Conservation (phyloP, 768 basidiomycete genomes). For the Aureoboletus auriporus region DNA sequence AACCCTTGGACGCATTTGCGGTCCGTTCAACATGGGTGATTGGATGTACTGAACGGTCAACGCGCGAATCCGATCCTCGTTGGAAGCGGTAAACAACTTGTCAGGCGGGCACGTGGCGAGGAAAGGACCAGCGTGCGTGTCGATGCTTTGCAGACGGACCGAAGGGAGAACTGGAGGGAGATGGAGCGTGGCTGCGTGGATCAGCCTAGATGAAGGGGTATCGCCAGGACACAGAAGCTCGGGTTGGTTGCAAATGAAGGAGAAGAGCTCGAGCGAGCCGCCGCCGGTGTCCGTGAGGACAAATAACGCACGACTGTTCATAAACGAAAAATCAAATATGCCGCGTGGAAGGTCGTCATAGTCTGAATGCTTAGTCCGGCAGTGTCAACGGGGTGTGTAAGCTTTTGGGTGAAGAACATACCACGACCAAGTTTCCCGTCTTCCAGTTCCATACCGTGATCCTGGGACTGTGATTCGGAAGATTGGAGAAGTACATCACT, state of each 20-base stretch:
- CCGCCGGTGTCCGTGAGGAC: conserved; percentile 30
- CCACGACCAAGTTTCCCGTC: conserved; percentile 38
- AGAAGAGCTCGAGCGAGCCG: conserved; percentile 43
- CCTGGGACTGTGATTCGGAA: conserved; percentile 12
- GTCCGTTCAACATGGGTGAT: neutral
- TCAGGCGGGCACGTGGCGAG: conserved; percentile 20
- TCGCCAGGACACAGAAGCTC: neutral
- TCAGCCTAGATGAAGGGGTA: conserved; percentile 1
- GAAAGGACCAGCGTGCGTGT: conserved; percentile 34
- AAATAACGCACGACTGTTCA: conserved; percentile 41
- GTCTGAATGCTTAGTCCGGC: conserved; percentile 18
- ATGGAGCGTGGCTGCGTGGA: conserved; percentile 16
- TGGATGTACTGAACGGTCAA: conserved; percentile 22
- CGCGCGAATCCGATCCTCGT: conserved; percentile 20
- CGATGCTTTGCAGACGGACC: conserved; percentile 14
- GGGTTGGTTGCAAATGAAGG: conserved; percentile 26
- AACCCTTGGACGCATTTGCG: conserved; percentile 8
- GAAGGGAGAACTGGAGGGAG: conserved; percentile 10
- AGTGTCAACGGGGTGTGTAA: too few relatives aligned
- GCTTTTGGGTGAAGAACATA: conserved; percentile 23
- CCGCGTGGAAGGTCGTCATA: conserved; percentile 20
- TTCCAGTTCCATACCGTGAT: conserved; percentile 51
- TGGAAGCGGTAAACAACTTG: conserved; percentile 25
- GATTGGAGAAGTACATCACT: conserved; percentile 37
- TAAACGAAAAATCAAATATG: conserved; percentile 44